These are phyloP conservation scores for Eucalyptus virginea DNA, from an alignment of 345 rosid species.

Conservation along the genomic window DNA sequence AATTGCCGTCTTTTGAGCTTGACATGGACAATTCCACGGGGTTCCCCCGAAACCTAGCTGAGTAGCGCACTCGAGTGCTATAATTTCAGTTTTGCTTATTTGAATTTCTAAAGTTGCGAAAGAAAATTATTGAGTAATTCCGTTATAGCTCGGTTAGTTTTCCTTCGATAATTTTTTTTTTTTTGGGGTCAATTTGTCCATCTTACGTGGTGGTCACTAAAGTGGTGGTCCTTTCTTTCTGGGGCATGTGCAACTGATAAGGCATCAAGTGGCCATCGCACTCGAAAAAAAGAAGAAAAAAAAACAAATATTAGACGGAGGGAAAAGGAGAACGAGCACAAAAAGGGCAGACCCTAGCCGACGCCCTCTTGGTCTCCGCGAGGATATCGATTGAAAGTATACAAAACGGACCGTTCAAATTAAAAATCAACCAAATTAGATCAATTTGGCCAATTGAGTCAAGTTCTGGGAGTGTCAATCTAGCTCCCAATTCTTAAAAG, in stretches of 20 bases:
- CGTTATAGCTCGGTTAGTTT: background rate
- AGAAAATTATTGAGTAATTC: background rate
- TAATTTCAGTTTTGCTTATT: background rate
- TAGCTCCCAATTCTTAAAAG: fast-evolving
- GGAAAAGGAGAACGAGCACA: background rate
- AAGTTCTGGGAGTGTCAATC: too few relatives aligned
- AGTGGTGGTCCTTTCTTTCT: background rate
- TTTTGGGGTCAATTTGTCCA: background rate
- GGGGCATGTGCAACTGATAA: background rate
- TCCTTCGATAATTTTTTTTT: background rate
- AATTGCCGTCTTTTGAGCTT: background rate
- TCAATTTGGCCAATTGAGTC: too few relatives aligned
- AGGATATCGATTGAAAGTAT: background rate
- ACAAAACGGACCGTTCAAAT: too few relatives aligned
- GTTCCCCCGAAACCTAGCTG: background rate
- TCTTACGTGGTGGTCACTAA: background rate
- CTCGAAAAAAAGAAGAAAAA: background rate
- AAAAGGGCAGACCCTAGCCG: background rate
- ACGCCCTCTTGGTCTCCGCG: background rate
- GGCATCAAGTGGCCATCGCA: background rate
- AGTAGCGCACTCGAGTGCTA: background rate
- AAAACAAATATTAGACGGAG: background rate
- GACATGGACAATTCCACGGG: background rate
- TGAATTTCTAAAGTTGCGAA: background rate
- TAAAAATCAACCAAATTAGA: too few relatives aligned